Percentiles rank a stretch among this genome's conserved stretches.
phyloP scores from a whole-genome alignment of 2,329 filamentous ascomycete genomes.

The Thelonectria discophora region DNA sequence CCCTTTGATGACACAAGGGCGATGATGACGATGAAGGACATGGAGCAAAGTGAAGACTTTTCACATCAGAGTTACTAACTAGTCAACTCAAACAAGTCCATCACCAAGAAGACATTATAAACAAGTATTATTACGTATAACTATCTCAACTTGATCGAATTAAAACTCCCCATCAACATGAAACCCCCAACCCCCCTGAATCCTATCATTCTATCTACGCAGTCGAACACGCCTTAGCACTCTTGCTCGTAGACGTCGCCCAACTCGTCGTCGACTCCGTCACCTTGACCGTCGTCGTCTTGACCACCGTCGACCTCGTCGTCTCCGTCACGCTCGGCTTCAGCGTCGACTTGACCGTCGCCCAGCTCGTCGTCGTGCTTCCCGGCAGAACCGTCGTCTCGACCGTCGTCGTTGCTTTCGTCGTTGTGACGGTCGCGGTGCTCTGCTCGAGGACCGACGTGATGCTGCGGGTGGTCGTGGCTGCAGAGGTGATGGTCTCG shows the following conservation, averaged over 20 bases:
- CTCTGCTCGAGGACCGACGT: conserved; percentile 24
- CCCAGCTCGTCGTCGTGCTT: conserved; percentile 34
- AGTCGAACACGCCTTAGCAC: conserved; percentile 18
- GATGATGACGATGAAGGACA: no score
- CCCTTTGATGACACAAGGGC: no score
- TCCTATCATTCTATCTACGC: neutral
- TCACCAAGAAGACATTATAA: no score
- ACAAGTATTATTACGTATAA: no score
- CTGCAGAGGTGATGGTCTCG: conserved; percentile 7
- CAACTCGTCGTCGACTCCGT: conserved; percentile 5
- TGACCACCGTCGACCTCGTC: conserved; percentile 19
- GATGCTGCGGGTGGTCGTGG: conserved; percentile 20
- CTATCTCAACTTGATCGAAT: no score
- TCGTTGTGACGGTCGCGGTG: conserved; percentile 16
- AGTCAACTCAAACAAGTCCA: no score
- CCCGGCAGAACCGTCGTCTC: conserved; percentile 33
- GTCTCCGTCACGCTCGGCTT: conserved; percentile 34
- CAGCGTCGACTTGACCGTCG: conserved; percentile 38
- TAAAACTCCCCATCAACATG: neutral
- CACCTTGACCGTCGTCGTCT: conserved; percentile 28
- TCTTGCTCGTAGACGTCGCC: conserved; percentile 16
- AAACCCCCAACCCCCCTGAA: neutral
- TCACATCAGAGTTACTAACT: no score
- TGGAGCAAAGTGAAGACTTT: no score
- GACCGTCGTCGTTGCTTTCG: conserved; percentile 10